phyloP scores from a whole-genome alignment of 73 alveolate genomes.

The Paramecium sonneborni region DNA sequence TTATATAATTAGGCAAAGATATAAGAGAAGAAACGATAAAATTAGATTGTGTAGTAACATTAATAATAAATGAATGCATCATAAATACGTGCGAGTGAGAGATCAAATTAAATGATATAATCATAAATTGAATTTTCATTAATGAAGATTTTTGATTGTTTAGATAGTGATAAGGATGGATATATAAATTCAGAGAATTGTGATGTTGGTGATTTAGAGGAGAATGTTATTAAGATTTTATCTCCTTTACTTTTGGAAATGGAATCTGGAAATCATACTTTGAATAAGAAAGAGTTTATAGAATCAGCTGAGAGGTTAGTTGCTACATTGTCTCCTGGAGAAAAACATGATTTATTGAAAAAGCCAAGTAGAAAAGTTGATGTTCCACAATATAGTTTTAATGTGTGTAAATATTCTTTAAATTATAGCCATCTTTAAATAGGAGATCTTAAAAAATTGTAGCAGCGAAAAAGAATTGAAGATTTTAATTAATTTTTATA shows the following conservation, averaged over 20 bases:
- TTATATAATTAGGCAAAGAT: background rate
- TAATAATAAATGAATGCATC: background rate
- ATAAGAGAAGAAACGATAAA: background rate
- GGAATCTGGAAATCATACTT: conserved; percentile 49
- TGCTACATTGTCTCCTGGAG: background rate
- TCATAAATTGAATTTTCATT: background rate
- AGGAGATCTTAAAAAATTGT: conserved; percentile 24
- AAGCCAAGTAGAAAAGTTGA: background rate
- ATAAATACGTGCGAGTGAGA: background rate
- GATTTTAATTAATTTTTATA: background rate
- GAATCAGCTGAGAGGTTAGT: conserved; percentile 34
- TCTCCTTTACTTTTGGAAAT: conserved; percentile 21
- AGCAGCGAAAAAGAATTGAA: conserved; percentile 24
- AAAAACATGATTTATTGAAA: background rate
- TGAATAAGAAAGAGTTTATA: background rate
- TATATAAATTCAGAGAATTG: background rate
- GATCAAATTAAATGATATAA: background rate
- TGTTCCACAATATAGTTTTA: conserved; percentile 6
- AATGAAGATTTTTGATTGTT: background rate
- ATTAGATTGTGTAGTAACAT: background rate
- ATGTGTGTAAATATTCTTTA: conserved; percentile 15
- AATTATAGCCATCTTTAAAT: conserved; percentile 26
- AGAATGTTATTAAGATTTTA: background rate
- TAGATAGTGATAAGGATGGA: conserved; percentile 35
- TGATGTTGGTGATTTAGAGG: background rate